Conservation (phyloP, 257 asterid genomes). For the Capsicum pubescens region DNA sequence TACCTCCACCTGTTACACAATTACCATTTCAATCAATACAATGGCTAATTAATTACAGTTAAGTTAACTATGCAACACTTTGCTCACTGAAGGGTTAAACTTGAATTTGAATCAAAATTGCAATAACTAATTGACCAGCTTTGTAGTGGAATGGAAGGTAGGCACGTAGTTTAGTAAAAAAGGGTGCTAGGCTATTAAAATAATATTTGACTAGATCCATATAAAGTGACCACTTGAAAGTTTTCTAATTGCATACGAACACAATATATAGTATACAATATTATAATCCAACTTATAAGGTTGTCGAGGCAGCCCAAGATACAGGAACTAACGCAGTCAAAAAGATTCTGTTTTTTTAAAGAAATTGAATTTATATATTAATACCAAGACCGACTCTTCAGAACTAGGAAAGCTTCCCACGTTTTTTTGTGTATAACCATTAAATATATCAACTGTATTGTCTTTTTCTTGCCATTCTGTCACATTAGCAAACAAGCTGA, state of each 20-base stretch:
- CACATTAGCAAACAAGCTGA: constrained; percentile 22
- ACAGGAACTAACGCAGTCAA: constrained; percentile 41
- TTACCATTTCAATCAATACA: not conserved
- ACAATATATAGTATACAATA: not conserved
- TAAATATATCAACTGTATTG: not conserved
- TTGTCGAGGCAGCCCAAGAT: constrained; percentile 39
- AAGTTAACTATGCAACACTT: not conserved
- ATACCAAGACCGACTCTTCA: constrained; percentile 26
- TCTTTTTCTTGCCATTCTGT: constrained; percentile 11
- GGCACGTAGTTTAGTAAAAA: constrained; percentile 23
- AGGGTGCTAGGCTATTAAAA: not conserved
- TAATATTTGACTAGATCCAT: not conserved
- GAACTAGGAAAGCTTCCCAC: constrained; percentile 31
- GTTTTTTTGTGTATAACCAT: not conserved
- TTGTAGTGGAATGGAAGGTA: not conserved
- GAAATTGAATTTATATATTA: not conserved
- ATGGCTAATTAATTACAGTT: not conserved
- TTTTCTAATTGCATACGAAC: not conserved
- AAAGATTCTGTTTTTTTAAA: not conserved
- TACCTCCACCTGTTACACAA: constrained; percentile 74
- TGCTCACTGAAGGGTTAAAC: not conserved
- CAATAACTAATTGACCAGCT: not conserved
- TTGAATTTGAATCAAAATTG: constrained; percentile 5
- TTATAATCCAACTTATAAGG: not conserved
- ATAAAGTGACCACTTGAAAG: constrained; percentile 21